Evolutionary conservation across 805 yeast species (phyloP), one percentile per base, ranked within the genome.

Genomic region (Barnettozyma pratensis): DNA sequence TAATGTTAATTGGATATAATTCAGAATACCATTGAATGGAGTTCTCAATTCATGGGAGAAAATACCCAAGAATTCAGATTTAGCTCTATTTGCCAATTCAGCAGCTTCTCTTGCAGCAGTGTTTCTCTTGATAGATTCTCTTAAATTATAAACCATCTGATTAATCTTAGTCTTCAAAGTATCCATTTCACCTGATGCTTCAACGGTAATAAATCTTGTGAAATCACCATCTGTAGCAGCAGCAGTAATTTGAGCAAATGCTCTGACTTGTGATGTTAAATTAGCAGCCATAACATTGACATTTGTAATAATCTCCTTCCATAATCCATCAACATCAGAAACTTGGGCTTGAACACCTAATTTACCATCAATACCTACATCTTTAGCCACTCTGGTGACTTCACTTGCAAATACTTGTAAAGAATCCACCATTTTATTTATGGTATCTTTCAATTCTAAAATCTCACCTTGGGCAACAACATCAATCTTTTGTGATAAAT

Each of bases 151-250:
- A 63, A 88, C 96, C 92, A 85, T 85, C 70, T 84, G 91, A 65
- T 85, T 77, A 53, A 77, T 76, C 57, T 77, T 72, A 10, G 76
- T 77, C 54, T 75, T 73, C 47, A 81, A 59, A 0, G 64, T 53
- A 53, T 74, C 80, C 96, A 88, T 87, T 70, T 88, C 96, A 67
- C 96, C 96, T 34, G 83, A 75, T 0, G 96, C 96, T 62, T 88
- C 96, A 51, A 88, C 96, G 0, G 96, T 88, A 54, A 88, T 88
- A 59, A 88, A 85, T 54, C 91, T 76, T 0, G 96, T 88, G 67
- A 87, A 87, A 64, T 87, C 96, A 62, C 96, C 96, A 68, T 88
- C 96, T 1, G 96, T 87, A n/a, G 96, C 96, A 32, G 96, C 94
- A 30, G 94, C 96, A 0, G 96, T 88, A 60, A 88, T 88, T 64